Base-by-base conservation (phyloP, 345 rosid genomes). In the Arabidopsis suecica region DNA sequence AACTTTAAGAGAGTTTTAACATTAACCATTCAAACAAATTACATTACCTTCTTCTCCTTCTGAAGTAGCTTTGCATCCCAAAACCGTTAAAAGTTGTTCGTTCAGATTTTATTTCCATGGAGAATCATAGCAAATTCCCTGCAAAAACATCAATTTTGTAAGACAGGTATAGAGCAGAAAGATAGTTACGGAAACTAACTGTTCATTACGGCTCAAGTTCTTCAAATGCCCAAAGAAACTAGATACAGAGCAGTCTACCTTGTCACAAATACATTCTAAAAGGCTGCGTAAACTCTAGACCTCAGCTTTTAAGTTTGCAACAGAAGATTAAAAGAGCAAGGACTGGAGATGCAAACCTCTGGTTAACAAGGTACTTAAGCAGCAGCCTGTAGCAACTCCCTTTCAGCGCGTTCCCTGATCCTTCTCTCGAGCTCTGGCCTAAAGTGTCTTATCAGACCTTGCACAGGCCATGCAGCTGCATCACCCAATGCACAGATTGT, bases 381-480 rank as follows among this genome's bases (percentile, higher is more conserved):
- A 77, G 98, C 83, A 73, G 89, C 98, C 81, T 87, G 89, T 72
- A 89, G 82, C 89, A 96, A 82, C 83, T 96, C 99, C 82, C 87
- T 90, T 71, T 89, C 93, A 0, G 96, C 98, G 40, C 84, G 97
- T 78, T 91, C 91, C 81, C 74, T 88, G 25, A 93, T 93, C 78
- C 98, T 88, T 83, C 99, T 91, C 83, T 96, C 98, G 0, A 96
- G 86, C 88, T 93, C 99, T 49, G 99, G 98, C 88, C 99, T 89
- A 80, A 95, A 95, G 69, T 95, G 98, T 74, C 97, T 75, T 42
- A 92, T 95, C 47, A 95, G 90, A 81, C 99, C 99, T 77, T 95
- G 98, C 66, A 92, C 99, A 37, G 97, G 99, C 99, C 99, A 95
- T 65, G 99, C 99, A 53, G 98, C 98, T 38, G 99, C 99, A 87